A percentile compares a stretch with the other conserved stretches of the same genome.
Evolutionary conservation across 257 asterid genomes (phyloP).

Genomic region (Rhazya stricta): DNA sequence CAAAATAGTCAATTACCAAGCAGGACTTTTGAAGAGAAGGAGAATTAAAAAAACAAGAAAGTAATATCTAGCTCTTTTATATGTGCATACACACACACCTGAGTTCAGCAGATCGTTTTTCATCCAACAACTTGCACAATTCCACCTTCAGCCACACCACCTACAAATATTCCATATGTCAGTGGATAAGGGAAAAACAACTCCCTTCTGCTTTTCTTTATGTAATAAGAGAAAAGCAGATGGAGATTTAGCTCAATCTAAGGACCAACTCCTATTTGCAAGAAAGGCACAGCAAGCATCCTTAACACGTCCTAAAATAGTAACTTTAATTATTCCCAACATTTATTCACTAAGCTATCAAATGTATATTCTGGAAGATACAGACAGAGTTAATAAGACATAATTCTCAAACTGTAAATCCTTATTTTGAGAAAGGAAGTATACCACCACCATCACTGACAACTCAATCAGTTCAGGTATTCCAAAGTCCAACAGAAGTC

Average conservation of each 20-base stretch:
- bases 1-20: background rate
- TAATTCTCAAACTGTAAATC: background rate
- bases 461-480: background rate
- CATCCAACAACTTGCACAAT: conserved; percentile 84
- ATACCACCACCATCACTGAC: background rate
- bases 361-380: background rate
- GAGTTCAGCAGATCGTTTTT: conserved; percentile 84
- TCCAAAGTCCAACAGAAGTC: background rate
- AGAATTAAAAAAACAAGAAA: background rate
- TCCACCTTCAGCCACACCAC: conserved; percentile 87
- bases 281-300: background rate
- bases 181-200: background rate
- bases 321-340: background rate
- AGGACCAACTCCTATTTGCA: background rate
- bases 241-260: background rate
- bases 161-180: conserved; percentile 32
- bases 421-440: background rate
- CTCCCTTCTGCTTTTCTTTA: background rate
- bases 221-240: background rate
- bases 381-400: background rate
- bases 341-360: background rate
- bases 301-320: background rate
- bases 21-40: background rate
- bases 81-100: conserved; percentile 36
- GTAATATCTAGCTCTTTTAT: background rate